Conservation (phyloP, 495 filamentous ascomycete species). For the Aspergillus leporis region DNA sequence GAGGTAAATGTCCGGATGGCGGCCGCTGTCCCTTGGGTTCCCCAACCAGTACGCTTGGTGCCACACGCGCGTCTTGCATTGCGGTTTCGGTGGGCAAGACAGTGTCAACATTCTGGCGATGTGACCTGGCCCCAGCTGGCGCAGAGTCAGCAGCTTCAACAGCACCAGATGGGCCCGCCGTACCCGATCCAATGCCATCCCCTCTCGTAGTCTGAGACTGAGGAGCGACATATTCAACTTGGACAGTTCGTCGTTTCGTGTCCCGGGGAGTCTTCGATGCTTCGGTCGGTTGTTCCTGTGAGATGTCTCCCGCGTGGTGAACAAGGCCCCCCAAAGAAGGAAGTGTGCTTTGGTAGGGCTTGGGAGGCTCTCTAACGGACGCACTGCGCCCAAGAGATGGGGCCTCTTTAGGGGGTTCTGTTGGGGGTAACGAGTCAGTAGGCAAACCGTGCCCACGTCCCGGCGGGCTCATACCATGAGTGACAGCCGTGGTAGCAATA, state of each 20-base stretch:
- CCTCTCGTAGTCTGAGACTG: slow-evolving; percentile 75
- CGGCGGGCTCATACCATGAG: slow-evolving; percentile 53
- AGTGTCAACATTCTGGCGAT: slow-evolving; percentile 13
- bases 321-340: slow-evolving; percentile 65
- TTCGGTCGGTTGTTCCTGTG: slow-evolving; percentile 62
- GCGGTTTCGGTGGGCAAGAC: slow-evolving; percentile 1
- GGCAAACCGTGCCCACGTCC: not conserved
- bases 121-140: slow-evolving; percentile 21
- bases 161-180: slow-evolving; percentile 16
- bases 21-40: slow-evolving; percentile 34
- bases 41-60: slow-evolving; percentile 9
- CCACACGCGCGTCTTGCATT: slow-evolving; percentile 12
- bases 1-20: slow-evolving; percentile 47
- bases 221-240: slow-evolving; percentile 97
- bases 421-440: slow-evolving; percentile 34
- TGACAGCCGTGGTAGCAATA: slow-evolving; percentile 77
- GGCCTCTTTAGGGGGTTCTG: slow-evolving; percentile 56
- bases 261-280: slow-evolving; percentile 70
- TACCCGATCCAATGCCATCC: slow-evolving; percentile 34
- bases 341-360: slow-evolving; percentile 57
- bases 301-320: slow-evolving; percentile 75
- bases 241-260: slow-evolving; percentile 89
- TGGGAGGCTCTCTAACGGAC: slow-evolving; percentile 86
- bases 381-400: slow-evolving; percentile 75
- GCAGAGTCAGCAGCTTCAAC: slow-evolving; percentile 17